Conservation (phyloP, 768 basidiomycete genomes). For the Macrolepiota fuliginosa region DNA sequence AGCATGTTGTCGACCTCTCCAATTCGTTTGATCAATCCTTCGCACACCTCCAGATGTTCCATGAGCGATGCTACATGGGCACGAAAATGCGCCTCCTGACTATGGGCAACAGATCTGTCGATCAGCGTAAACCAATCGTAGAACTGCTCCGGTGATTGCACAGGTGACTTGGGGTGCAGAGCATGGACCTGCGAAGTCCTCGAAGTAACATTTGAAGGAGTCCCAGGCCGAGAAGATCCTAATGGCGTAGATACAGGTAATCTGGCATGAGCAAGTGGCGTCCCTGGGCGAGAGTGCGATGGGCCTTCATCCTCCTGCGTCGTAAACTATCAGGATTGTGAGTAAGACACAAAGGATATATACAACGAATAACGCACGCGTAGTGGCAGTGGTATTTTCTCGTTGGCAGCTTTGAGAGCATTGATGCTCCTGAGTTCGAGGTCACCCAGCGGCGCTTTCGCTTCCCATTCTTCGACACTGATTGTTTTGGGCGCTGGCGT, state of each 20-base stretch:
- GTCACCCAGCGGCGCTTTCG: slow-evolving; percentile 73
- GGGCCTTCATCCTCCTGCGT: slow-evolving; percentile 21
- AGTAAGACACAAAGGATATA: not conserved
- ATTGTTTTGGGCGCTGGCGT: slow-evolving; percentile 29
- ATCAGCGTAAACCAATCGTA: slow-evolving; percentile 95
- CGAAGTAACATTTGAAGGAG: slow-evolving; percentile 27
- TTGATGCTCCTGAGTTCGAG: slow-evolving; percentile 54
- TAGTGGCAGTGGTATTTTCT: slow-evolving; percentile 60
- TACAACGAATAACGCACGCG: slow-evolving; percentile 51
- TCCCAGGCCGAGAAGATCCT: slow-evolving; percentile 37
- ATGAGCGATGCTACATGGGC: slow-evolving; percentile 77
- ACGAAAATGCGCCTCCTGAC: slow-evolving; percentile 91
- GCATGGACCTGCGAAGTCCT: slow-evolving; percentile 36
- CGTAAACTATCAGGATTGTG: slow-evolving; percentile 23
- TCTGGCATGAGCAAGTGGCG: slow-evolving; percentile 26
- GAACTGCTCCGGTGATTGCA: slow-evolving; percentile 93
- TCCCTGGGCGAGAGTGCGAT: slow-evolving; percentile 35
- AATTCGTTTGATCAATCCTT: slow-evolving; percentile 67
- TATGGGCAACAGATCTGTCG: slow-evolving; percentile 86
- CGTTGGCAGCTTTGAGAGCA: slow-evolving; percentile 50
- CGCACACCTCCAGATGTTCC: slow-evolving; percentile 76
- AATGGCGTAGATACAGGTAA: not conserved
- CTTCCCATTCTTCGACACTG: slow-evolving; percentile 90
- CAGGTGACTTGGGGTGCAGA: slow-evolving; percentile 71
- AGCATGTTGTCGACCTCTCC: slow-evolving; percentile 74